phyloP scores from a whole-genome alignment of 352 stramenopile species.

The Pythium vanterpoolii region DNA sequence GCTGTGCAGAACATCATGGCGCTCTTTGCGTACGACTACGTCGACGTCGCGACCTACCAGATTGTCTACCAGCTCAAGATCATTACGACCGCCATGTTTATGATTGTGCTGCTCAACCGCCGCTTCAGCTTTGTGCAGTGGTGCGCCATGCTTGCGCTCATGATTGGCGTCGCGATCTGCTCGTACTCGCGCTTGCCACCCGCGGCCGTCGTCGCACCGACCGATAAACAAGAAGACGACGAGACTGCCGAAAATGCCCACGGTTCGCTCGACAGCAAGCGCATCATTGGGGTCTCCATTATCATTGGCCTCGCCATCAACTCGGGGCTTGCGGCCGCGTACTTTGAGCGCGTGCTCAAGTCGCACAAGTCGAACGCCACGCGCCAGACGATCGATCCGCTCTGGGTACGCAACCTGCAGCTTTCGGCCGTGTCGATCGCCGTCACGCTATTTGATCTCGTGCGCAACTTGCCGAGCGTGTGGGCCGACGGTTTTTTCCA shows the following conservation, averaged over 20 bases:
- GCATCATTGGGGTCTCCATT: conserved; percentile 77
- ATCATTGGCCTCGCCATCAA: conserved; percentile 80
- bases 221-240: conserved; percentile 20
- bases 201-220: conserved; percentile 6
- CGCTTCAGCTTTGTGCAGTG: conserved; percentile 83
- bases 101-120: conserved; percentile 84
- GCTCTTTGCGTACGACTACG: conserved; percentile 85
- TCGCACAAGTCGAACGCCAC: conserved; percentile 72
- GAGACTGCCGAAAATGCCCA: too few species aligned
- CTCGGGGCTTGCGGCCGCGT: conserved; percentile 82
- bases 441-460: conserved; percentile 66
- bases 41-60: conserved; percentile 88
- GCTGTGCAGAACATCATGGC: conserved; percentile 86
- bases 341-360: conserved; percentile 89
- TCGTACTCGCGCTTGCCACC: conserved; percentile 71
- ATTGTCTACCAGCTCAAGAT: conserved; percentile 91
- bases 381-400: conserved; percentile 74
- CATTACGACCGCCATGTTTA: conserved; percentile 88
- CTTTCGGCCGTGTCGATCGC: conserved; percentile 79
- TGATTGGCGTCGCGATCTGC: conserved; percentile 81
- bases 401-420: conserved; percentile 87
- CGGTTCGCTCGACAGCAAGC: conserved; percentile 37
- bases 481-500: conserved; percentile 76
- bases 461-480: conserved; percentile 57
- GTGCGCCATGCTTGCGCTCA: conserved; percentile 81